These are phyloP conservation scores for Naganishia antarctica DNA, from an alignment of 768 basidiomycete genomes.

Conservation along the genomic window DNA sequence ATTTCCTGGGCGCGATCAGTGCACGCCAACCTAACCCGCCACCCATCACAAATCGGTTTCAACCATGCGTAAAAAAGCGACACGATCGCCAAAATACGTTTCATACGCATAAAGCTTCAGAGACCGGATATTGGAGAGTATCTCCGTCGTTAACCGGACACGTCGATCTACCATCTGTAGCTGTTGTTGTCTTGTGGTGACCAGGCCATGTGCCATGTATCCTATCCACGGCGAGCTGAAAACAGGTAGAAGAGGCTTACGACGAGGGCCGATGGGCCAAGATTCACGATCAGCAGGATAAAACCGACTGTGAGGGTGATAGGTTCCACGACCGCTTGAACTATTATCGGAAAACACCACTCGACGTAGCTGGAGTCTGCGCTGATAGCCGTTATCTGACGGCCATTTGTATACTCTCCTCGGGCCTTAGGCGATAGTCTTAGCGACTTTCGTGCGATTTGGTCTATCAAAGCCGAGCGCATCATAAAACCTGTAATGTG, in stretches of 20 bases:
- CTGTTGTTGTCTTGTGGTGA: conserved; percentile 41
- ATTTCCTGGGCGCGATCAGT: not conserved
- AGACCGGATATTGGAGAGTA: conserved; percentile 64
- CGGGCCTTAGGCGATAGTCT: conserved; percentile 62
- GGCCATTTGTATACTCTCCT: conserved; percentile 59
- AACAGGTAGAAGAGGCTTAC: conserved; percentile 32
- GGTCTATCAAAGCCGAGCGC: conserved; percentile 49
- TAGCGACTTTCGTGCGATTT: conserved; percentile 64
- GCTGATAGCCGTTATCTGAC: conserved; percentile 67
- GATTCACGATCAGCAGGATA: conserved; percentile 62
- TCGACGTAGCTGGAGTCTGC: conserved; percentile 58
- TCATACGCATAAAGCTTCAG: conserved; percentile 66
- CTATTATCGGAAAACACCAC: conserved; percentile 26
- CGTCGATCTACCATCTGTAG: conserved; percentile 64
- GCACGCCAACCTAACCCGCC: not conserved
- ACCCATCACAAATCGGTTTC: not conserved
- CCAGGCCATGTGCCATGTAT: conserved; percentile 32
- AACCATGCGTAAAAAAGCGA: not conserved
- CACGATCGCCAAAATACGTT: conserved; percentile 37
- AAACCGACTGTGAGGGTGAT: conserved; percentile 61
- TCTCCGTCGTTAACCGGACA: conserved; percentile 63
- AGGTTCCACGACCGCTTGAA: conserved; percentile 52
- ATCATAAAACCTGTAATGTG: conserved; percentile 25
- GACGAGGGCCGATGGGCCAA: conserved; percentile 67
- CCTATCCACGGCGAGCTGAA: conserved; percentile 10